phyloP scores from a whole-genome alignment of 805 yeast genomes.

The Candida sakaeoensis region DNA sequence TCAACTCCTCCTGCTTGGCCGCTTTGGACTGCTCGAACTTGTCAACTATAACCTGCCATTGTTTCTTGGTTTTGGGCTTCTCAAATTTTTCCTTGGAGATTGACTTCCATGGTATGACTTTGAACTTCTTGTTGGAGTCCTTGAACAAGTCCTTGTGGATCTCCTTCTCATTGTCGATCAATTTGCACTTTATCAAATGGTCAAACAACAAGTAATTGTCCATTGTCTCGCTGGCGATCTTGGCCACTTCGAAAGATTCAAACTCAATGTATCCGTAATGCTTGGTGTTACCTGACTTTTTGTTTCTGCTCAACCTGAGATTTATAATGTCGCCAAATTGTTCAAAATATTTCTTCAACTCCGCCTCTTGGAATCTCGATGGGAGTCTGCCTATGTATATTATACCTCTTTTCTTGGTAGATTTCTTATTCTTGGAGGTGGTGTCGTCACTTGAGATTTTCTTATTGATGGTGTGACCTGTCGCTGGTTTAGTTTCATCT shows the following conservation, averaged over 20 bases:
- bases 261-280: slow-evolving; percentile 92
- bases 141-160: slow-evolving; percentile 57
- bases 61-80: slow-evolving; percentile 50
- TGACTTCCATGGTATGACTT: slow-evolving; percentile 56
- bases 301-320: slow-evolving; percentile 81
- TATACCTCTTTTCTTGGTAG: slow-evolving; percentile 52
- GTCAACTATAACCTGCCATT: slow-evolving; percentile 53
- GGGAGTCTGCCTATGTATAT: slow-evolving; percentile 91
- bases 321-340: slow-evolving; percentile 88
- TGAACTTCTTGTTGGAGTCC: slow-evolving; percentile 53
- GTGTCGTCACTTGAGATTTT: slow-evolving; percentile 10
- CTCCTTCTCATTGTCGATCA: slow-evolving; percentile 41
- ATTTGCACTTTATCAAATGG: slow-evolving; percentile 66
- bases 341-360: slow-evolving; percentile 71
- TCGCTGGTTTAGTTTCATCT: neutral
- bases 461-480: slow-evolving; percentile 23
- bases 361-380: slow-evolving; percentile 83
- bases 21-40: slow-evolving; percentile 40
- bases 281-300: slow-evolving; percentile 84
- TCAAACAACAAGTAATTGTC: slow-evolving; percentile 87
- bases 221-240: slow-evolving; percentile 92
- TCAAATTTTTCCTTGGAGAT: slow-evolving; percentile 53
- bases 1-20: slow-evolving; percentile 47
- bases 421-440: slow-evolving; percentile 7
- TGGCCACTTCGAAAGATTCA: slow-evolving; percentile 67